Percentiles rank a stretch among this genome's conserved stretches.
Evolutionary conservation across 1,284 basidiomycete species (phyloP).

Genomic region (Rhizoctonia solani): DNA sequence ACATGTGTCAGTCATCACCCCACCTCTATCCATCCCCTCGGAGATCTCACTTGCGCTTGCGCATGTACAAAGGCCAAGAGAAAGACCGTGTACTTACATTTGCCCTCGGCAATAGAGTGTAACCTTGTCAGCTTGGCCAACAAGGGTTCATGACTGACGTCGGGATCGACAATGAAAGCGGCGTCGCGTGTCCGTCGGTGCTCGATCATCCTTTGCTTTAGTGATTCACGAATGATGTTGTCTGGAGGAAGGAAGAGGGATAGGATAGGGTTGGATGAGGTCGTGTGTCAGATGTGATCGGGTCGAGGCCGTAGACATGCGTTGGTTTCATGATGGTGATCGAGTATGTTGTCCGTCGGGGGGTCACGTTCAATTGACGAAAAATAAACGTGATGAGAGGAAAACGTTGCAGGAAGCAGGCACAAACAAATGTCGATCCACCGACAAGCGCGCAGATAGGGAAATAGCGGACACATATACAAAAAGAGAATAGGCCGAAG

Average conservation of each 20-base stretch:
- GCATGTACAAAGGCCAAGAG: not conserved
- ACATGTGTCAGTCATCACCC: not conserved
- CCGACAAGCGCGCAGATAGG: slow-evolving; percentile 9
- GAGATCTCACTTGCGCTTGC: too few relatives aligned
- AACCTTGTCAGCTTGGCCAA: slow-evolving; percentile 49
- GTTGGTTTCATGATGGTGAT: too few relatives aligned
- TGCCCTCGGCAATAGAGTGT: slow-evolving; percentile 58
- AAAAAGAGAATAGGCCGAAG: not conserved
- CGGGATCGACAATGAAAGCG: slow-evolving; percentile 40
- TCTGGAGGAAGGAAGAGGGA: slow-evolving; percentile 23
- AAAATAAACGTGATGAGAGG: too few relatives aligned
- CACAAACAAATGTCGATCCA: too few relatives aligned
- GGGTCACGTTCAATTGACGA: too few relatives aligned
- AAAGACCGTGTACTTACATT: slow-evolving; percentile 51
- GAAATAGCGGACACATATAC: not conserved
- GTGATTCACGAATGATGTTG: slow-evolving; percentile 35
- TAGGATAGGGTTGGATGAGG: slow-evolving; percentile 17
- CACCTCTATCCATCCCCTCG: too few relatives aligned
- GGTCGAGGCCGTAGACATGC: too few relatives aligned
- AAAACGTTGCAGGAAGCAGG: too few relatives aligned
- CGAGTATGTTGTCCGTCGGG: too few relatives aligned
- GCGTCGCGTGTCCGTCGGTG: slow-evolving; percentile 40
- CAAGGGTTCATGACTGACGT: slow-evolving; percentile 36
- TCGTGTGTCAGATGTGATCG: too few relatives aligned
- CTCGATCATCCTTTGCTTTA: slow-evolving; percentile 30